Evolutionary conservation across 108 stramenopile genomes (phyloP), one percentile per base, ranked within the genome.

Genomic region (Conticribra weissflogii): DNA sequence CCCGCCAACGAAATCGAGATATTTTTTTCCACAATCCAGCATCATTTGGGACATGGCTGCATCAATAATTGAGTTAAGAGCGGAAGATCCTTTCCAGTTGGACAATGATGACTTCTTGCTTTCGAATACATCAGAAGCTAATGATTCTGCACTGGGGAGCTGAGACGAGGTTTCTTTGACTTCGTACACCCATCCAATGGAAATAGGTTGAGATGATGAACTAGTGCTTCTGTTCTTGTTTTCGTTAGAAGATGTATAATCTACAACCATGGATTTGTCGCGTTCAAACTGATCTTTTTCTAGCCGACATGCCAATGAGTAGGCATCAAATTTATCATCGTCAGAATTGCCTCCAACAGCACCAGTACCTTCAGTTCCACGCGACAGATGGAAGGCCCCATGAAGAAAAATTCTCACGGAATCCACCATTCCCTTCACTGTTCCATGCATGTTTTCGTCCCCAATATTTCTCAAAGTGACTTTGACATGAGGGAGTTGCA

Each of bases 401-500:
- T 76, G 55, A 54, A 80, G 50, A 64, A 80, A 75, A 14, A 44
- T n/a, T 44, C 48, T 51, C 22, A 80, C 54, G 34, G 74, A 70
- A 58, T 62, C 44, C 15, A 75, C 60, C 53, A 80, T 51, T 1
- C 55, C 61, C 54, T 71, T 60, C 15, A 76, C 50, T 3, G 56
- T 52, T 0, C 29, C 59, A 66, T 67, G 36, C 22, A 67, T 60
- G 1, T 31, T 54, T 25, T 4, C 68, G 54, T 51, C 34, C 12
- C 61, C 59, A 27, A 81, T 77, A 18, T 77, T 76, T 27, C 81
- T 75, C 14, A 81, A 18, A 3, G 81, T 77, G 14, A 81, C 75
- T 32, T 81, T 81, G 64, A 72, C 71, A 45, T 65, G 63, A 14
- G 81, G 81, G 21, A 81, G 46, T 33, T 76, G 76, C 23, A 80